A percentile compares a stretch with the other conserved stretches of the same genome.
These are phyloP conservation scores for Chlorella sp. DNA, from an alignment of 139 green algal genomes.

Conservation along the genomic window DNA sequence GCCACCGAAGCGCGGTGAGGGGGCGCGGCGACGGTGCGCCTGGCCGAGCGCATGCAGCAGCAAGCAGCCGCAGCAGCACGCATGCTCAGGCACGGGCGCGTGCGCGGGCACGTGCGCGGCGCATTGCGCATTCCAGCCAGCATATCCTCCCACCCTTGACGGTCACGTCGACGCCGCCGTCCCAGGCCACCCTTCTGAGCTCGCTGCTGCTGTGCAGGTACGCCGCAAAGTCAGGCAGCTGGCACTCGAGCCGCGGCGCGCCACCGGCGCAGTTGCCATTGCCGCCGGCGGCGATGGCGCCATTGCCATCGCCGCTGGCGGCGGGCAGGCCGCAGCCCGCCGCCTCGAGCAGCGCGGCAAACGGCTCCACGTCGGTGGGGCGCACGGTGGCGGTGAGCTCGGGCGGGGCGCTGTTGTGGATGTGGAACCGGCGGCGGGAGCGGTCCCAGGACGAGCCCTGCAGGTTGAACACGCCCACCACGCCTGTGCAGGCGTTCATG, in stretches of 20 bases:
- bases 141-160: neutral
- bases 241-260: neutral
- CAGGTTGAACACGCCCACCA: constrained; percentile 88
- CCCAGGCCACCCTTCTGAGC: constrained; percentile 22
- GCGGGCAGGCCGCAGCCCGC: constrained; percentile 11
- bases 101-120: neutral
- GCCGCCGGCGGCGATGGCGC: neutral
- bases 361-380: constrained; percentile 61
- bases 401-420: constrained; percentile 54
- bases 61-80: neutral
- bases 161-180: constrained; percentile 1
- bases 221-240: constrained; percentile 13
- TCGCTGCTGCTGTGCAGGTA: constrained; percentile 6
- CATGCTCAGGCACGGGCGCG: neutral
- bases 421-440: constrained; percentile 64
- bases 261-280: neutral
- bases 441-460: constrained; percentile 89
- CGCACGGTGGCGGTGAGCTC: constrained; percentile 39
- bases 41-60: constrained; percentile 9
- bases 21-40: constrained; percentile 3
- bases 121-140: neutral
- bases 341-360: constrained; percentile 11
- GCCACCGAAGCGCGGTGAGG: constrained; percentile 9
- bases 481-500: constrained; percentile 54
- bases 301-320: neutral